These are phyloP conservation scores for Dryas alaskensis DNA, from an alignment of 306 rosid genomes.

Conservation along the genomic window DNA sequence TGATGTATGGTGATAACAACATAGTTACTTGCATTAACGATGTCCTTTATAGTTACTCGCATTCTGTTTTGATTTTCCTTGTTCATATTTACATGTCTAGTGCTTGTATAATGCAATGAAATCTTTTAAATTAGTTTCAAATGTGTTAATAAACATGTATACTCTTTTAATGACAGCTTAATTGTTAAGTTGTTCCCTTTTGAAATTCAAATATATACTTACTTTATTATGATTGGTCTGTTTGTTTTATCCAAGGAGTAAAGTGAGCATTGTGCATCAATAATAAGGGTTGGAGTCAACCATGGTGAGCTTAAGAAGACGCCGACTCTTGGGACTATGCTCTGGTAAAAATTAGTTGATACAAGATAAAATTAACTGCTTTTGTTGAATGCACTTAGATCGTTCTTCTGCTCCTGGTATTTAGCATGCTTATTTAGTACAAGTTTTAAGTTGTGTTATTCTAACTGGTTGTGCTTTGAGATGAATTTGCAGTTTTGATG, in stretches of 20 bases:
- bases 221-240: conserved; percentile 19
- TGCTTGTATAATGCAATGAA: neutral
- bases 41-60: neutral
- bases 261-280: conserved; percentile 23
- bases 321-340: conserved; percentile 86
- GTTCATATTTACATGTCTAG: neutral
- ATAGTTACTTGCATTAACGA: neutral
- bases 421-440: neutral
- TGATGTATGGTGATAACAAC: neutral
- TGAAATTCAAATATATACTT: conserved; percentile 19
- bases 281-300: conserved; percentile 29
- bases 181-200: neutral
- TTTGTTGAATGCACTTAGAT: neutral
- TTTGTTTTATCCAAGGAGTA: conserved; percentile 15
- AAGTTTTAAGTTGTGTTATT: neutral
- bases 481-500: conserved; percentile 8
- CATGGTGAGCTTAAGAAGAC: conserved; percentile 98
- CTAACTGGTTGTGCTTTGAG: neutral
- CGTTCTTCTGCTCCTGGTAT: neutral
- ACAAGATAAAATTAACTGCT: conserved; percentile 1
- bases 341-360: conserved; percentile 51
- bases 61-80: neutral
- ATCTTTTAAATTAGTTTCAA: neutral
- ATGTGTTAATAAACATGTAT: neutral
- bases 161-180: neutral